Base-by-base conservation (phyloP, 306 rosid genomes). In the Cucurbita maxima region DNA sequence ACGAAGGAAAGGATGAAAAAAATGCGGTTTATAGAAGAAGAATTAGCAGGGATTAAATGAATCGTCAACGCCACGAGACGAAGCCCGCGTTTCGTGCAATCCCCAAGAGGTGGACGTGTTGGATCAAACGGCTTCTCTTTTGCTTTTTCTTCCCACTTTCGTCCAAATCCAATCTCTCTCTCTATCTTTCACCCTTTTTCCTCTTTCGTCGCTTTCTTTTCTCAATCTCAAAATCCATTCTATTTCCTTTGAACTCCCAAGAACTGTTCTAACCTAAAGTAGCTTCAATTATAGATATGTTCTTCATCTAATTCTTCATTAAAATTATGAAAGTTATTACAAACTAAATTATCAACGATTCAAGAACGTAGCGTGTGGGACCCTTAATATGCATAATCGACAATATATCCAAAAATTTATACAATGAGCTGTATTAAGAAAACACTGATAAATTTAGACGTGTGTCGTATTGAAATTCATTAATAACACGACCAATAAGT, bases 81-180 rank as follows among this genome's bases (percentile, higher is more conserved):
- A 54, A 20, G 37, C 13, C 66, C 60, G 74, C 43, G 34, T 51
- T 76, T 19, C 25, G 52, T 15, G 61, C 67, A 72, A 45, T 60
- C 53, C 19, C 79, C 11, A 14, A 48, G 56, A 62, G 34, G 50
- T n/a, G 50, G 79, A 80, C 90, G 89, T 78, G 79, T 80, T 68
- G 81, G 38, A 22, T 57, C 8, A 9, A 58, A 58, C 16, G n/a
- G 30, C 30, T 40, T 6, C 56, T 51, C 50, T 38, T 45, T 45
- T 16, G 8, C 1, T 6, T 40, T 25, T 57, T 14, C 43, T 55
- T 25, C 34, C 50, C 0, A 36, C 61, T 52, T 71, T 71, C 11
- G 1, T 30, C 57, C 25, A 51, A 30, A 52, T 10, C 22, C 4
- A 51, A 34, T 51, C 19, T n/a, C 34, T 12, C 52, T 9, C 1